Evolutionary conservation across 2,329 filamentous ascomycete genomes (phyloP), one percentile per base, ranked within the genome.

Genomic region (Claviceps sp.): DNA sequence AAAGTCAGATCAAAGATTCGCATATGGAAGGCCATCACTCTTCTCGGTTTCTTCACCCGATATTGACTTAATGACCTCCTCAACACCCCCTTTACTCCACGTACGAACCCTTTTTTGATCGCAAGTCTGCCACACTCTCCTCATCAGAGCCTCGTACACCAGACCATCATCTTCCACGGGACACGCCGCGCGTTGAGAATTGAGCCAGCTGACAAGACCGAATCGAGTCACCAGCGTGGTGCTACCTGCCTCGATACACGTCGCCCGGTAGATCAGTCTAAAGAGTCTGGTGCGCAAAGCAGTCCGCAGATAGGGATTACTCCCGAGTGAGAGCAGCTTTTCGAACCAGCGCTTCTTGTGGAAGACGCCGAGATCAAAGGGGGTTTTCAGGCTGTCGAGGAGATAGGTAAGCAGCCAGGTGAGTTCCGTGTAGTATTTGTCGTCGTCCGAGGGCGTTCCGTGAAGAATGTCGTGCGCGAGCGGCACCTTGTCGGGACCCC

Each of bases 181-280:
- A 49, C 69, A 73, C 3, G 71, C 66, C 4, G 73, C 74, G 39
- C 77, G 65, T 59, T 81, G 79, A 54, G 78, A 76, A 54, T 84
- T 76, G 8, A 91, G 72, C 89, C 89, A 95, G 57, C 78, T 83
- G 50, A 91, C 65, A 19, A 86, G 71, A 16, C 86, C 87, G 44
- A 84, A 82, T 52, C 89, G 74, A 1, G 89, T 94, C 40, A 89
- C 76, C 46, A 95, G 72, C n/a, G 85, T 91, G 4, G 83, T 87
- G 65, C 85, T 88, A 1, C 87, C 89, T 1, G 78, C 82, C 34
- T 82, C 77, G 37, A 90, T 78, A 46, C 75, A 76, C 0, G 81
- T 82, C 2, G 83, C 81, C 42, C 84, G 76, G 60, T 83, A 84
- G 16, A 94, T 58, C 22, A 93, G 75, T 62, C 70, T 67, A 30